Evolutionary conservation across 768 basidiomycete genomes (phyloP).

Genomic region (Auricularia cornea): DNA sequence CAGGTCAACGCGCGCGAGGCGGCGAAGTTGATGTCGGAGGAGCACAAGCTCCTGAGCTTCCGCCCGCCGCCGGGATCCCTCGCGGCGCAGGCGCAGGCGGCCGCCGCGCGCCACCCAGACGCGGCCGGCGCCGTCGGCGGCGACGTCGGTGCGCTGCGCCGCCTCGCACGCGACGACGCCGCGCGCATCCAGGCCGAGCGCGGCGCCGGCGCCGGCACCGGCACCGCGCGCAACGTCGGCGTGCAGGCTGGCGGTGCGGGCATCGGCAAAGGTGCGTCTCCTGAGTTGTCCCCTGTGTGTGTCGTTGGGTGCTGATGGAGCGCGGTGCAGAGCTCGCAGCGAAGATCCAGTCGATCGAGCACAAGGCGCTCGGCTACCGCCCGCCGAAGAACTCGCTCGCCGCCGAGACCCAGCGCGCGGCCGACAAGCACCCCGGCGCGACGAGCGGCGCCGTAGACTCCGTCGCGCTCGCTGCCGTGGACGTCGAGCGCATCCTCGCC

Average conservation of each 20-base stretch:
- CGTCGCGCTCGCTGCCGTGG: too few species aligned
- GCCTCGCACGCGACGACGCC: background rate
- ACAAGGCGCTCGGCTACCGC: slow-evolving; percentile 9
- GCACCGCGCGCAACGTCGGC: background rate
- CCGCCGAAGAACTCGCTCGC: slow-evolving; percentile 15
- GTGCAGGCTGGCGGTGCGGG: background rate
- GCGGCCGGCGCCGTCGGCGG: background rate
- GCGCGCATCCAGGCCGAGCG: background rate
- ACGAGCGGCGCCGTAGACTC: too few species aligned
- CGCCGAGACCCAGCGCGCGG: slow-evolving; percentile 12
- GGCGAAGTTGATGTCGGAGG: slow-evolving; percentile 16
- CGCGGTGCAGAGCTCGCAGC: background rate
- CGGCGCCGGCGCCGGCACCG: background rate
- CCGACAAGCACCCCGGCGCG: background rate
- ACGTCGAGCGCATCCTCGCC: too few species aligned
- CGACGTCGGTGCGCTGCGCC: background rate
- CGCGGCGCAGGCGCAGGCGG: slow-evolving; percentile 19
- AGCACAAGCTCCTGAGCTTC: slow-evolving; percentile 18
- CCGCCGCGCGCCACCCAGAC: background rate
- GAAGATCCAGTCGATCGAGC: background rate
- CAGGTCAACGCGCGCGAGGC: slow-evolving; percentile 14
- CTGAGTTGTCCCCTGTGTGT: background rate
- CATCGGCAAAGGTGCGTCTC: background rate
- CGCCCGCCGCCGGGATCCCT: slow-evolving; percentile 20
- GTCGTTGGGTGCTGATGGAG: background rate